These are phyloP conservation scores for Candida silvatica DNA, from an alignment of 805 yeast genomes.

Conservation along the genomic window DNA sequence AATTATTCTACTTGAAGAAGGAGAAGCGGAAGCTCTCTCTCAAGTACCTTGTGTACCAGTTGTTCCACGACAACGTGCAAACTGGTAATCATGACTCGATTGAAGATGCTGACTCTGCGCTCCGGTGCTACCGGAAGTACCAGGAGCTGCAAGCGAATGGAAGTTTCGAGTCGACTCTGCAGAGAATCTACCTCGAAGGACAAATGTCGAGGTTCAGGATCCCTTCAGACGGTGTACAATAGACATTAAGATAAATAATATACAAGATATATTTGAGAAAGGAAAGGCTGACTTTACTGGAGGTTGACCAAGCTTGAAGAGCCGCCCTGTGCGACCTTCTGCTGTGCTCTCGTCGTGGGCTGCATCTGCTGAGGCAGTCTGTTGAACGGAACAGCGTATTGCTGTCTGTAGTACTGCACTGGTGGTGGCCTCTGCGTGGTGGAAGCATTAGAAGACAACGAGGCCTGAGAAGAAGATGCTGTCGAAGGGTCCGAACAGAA, in stretches of 20 bases:
- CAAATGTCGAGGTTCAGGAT: conserved; percentile 44
- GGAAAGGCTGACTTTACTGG: conserved; percentile 7
- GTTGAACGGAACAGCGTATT: background rate
- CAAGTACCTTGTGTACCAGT: conserved; percentile 76
- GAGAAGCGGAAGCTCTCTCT: conserved; percentile 73
- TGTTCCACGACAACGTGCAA: conserved; percentile 72
- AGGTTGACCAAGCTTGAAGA: conserved; percentile 15
- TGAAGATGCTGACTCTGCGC: conserved; percentile 89
- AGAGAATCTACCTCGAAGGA: conserved; percentile 66
- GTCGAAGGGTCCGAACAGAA: background rate
- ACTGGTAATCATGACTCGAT: conserved; percentile 94
- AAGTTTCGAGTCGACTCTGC: conserved; percentile 51
- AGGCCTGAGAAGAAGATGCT: too few species aligned
- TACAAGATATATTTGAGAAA: conserved; percentile 1
- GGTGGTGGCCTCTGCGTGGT: too few species aligned
- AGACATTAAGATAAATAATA: background rate
- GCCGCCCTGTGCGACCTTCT: conserved; percentile 11
- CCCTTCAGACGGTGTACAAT: conserved; percentile 22
- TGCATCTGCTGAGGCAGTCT: conserved; percentile 9
- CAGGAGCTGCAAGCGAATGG: conserved; percentile 51
- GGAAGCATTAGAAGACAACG: too few species aligned
- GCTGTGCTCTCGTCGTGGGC: conserved; percentile 25
- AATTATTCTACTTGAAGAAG: conserved; percentile 65
- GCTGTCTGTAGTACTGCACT: too few species aligned
- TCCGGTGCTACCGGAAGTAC: conserved; percentile 66